Evolutionary conservation across 768 basidiomycete genomes (phyloP).

Genomic region (Suillus subluteus): DNA sequence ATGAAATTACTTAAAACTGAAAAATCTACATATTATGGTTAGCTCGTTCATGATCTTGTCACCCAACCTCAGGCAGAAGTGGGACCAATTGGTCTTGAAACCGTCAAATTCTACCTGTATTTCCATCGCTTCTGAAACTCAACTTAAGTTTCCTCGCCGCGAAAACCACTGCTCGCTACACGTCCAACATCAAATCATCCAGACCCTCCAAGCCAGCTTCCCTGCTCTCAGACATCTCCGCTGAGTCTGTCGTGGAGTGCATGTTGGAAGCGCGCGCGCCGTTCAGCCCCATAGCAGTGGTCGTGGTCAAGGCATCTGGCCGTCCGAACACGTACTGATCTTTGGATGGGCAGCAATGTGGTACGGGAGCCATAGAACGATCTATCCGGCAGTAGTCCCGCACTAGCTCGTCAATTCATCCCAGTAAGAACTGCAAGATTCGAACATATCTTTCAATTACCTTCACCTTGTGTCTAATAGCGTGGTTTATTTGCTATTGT

Average conservation of each 20-base stretch:
- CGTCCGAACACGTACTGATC: slow-evolving; percentile 48
- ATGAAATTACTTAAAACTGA: neutral
- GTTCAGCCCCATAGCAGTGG: slow-evolving; percentile 54
- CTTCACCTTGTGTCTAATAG: neutral
- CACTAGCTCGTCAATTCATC: neutral
- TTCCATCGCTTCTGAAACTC: neutral
- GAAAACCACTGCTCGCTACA: neutral
- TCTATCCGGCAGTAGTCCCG: neutral
- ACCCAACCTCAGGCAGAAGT: neutral
- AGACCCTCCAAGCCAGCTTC: slow-evolving; percentile 39
- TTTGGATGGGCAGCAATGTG: slow-evolving; percentile 18
- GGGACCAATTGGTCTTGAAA: neutral
- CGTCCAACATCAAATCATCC: slow-evolving; percentile 34
- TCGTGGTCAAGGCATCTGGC: slow-evolving; percentile 49
- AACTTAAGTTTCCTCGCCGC: neutral
- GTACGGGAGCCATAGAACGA: neutral
- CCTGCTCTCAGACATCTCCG: slow-evolving; percentile 46
- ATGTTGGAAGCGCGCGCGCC: slow-evolving; percentile 46
- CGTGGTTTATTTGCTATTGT: neutral
- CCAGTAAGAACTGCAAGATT: neutral
- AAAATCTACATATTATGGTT: neutral
- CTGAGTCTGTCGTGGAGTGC: slow-evolving; percentile 53
- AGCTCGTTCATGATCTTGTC: neutral
- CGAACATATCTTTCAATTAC: neutral
- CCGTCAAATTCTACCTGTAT: neutral